phyloP scores from a whole-genome alignment of 2,329 filamentous ascomycete species.

The Penicillium sp. region DNA sequence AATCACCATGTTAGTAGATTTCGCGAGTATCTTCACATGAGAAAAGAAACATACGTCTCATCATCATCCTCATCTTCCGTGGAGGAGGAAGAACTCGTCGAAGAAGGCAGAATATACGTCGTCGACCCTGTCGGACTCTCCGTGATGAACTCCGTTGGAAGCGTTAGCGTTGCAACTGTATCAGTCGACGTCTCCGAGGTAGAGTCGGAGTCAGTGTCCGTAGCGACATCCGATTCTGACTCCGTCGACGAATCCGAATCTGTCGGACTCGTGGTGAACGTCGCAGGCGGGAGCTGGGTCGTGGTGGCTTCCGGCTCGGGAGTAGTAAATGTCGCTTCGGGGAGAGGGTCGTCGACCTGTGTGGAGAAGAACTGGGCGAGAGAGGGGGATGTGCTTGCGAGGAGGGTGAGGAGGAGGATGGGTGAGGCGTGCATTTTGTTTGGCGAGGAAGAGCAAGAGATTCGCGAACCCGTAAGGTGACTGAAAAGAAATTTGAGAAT shows the following conservation, averaged over 20 bases:
- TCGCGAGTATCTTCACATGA: background rate
- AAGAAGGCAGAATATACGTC: background rate
- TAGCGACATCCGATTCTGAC: background rate
- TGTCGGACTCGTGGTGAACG: background rate
- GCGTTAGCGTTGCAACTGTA: background rate
- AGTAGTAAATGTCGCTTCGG: background rate
- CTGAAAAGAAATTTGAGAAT: too few relatives aligned
- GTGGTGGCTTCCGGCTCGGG: too few relatives aligned
- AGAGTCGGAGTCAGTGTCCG: background rate
- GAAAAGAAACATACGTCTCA: background rate
- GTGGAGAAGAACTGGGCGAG: background rate
- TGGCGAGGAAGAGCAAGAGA: too few relatives aligned
- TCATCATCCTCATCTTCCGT: background rate
- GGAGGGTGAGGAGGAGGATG: background rate
- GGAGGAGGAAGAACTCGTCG: background rate
- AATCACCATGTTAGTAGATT: background rate
- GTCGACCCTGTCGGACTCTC: background rate
- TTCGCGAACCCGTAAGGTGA: too few relatives aligned
- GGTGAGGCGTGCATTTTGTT: background rate
- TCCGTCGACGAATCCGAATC: background rate
- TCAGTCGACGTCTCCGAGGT: background rate
- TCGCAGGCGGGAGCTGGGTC: background rate
- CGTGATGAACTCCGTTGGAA: background rate
- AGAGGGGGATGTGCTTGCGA: background rate
- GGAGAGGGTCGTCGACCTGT: background rate